These are phyloP conservation scores for Leccinum fallax DNA, from an alignment of 1,284 basidiomycete genomes.

Conservation along the genomic window DNA sequence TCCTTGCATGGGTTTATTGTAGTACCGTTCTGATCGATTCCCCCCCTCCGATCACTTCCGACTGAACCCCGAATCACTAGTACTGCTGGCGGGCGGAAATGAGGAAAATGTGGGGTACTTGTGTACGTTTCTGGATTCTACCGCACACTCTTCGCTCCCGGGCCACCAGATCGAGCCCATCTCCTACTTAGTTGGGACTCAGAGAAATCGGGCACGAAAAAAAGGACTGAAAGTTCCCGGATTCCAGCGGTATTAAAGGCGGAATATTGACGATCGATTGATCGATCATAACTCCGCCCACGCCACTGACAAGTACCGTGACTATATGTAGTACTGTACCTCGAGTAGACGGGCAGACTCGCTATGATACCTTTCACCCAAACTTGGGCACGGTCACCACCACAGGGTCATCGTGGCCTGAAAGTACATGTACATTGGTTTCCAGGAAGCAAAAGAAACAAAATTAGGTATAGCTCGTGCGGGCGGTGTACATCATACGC, in stretches of 20 bases:
- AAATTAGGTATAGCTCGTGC: not conserved
- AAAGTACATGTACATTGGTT: too few species aligned
- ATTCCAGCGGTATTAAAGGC: too few species aligned
- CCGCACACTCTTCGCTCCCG: not conserved
- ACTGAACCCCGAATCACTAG: not conserved
- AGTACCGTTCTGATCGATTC: not conserved
- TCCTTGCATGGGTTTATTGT: not conserved
- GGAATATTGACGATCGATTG: not conserved
- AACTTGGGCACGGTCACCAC: too few species aligned
- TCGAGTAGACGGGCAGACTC: too few species aligned
- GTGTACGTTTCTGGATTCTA: too few species aligned
- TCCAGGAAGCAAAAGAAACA: not conserved
- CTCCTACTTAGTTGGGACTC: not conserved
- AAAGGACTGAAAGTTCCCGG: not conserved
- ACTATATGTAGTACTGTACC: too few species aligned
- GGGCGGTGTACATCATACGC: not conserved
- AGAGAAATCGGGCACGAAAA: not conserved
- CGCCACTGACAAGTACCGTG: too few species aligned
- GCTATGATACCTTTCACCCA: too few species aligned
- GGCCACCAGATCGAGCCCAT: not conserved
- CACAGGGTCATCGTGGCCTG: too few species aligned
- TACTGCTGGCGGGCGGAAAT: not conserved
- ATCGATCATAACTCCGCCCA: not conserved
- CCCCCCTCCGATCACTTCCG: not conserved
- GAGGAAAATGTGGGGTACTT: not conserved